These are phyloP conservation scores for Citrullus mucosospermus DNA, from an alignment of 306 rosid genomes.

Conservation along the genomic window DNA sequence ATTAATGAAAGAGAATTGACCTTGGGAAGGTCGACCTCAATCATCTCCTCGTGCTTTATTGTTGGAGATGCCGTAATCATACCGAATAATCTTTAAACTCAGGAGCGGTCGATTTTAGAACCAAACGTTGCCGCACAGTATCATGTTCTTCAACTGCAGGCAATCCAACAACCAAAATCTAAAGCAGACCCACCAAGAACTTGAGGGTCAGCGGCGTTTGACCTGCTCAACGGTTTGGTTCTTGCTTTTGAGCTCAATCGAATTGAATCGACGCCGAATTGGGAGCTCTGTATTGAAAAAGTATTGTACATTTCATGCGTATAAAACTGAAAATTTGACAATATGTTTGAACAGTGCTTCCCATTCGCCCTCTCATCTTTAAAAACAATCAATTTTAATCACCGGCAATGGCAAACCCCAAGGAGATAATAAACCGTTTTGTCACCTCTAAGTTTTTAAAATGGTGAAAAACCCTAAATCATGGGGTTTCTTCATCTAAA, in stretches of 20 bases:
- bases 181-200: background rate
- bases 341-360: background rate
- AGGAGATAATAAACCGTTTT: background rate
- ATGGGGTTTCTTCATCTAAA: too few species aligned
- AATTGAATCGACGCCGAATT: background rate
- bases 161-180: background rate
- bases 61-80: background rate
- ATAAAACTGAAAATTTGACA: background rate
- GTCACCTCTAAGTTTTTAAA: background rate
- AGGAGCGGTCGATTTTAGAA: background rate
- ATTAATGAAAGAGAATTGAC: background rate
- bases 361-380: background rate
- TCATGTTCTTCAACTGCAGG: background rate
- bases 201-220: background rate
- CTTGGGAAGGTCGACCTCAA: conserved; percentile 1
- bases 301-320: background rate
- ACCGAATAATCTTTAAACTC: background rate
- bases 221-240: background rate
- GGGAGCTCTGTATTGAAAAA: background rate
- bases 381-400: background rate
- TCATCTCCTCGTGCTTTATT: background rate
- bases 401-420: background rate
- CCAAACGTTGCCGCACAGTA: background rate
- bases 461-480: too few species aligned
- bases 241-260: background rate